Evolutionary conservation across 148 eudicot genomes (phyloP).

Genomic region (Arctostaphylos glauca): DNA sequence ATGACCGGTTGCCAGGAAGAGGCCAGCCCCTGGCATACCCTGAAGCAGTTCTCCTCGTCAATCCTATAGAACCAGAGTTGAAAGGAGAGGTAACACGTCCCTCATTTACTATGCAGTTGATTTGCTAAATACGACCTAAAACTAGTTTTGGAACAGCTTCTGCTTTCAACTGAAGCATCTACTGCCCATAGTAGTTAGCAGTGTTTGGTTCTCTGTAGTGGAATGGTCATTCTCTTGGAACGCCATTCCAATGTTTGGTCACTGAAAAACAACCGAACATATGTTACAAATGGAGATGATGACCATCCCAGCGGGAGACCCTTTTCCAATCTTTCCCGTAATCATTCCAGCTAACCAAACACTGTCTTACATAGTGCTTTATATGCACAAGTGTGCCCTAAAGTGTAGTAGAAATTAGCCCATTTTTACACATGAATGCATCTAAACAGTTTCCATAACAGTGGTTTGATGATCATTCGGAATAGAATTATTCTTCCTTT

Average conservation of each 20-base stretch:
- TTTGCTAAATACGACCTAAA: neutral
- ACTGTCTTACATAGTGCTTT: neutral
- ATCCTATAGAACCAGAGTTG: conserved; percentile 42
- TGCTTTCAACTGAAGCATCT: neutral
- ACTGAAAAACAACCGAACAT: neutral
- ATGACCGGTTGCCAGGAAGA: conserved; percentile 60
- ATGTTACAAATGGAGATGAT: neutral
- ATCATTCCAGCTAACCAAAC: neutral
- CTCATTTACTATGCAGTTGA: neutral
- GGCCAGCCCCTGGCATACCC: conserved; percentile 61
- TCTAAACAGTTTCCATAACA: neutral
- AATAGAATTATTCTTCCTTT: neutral
- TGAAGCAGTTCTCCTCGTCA: conserved; percentile 77
- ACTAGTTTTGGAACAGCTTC: neutral
- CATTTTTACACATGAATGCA: neutral
- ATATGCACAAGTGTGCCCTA: too few relatives aligned
- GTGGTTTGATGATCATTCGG: neutral
- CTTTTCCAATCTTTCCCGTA: neutral
- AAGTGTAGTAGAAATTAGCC: neutral
- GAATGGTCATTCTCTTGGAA: neutral
- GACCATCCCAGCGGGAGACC: neutral
- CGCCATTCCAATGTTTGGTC: neutral
- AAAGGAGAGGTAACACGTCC: conserved; percentile 40
- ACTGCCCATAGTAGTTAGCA: neutral
- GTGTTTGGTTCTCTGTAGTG: neutral